phyloP scores from a whole-genome alignment of 2,329 filamentous ascomycete genomes.

The Pseudogymnoascus sp. region DNA sequence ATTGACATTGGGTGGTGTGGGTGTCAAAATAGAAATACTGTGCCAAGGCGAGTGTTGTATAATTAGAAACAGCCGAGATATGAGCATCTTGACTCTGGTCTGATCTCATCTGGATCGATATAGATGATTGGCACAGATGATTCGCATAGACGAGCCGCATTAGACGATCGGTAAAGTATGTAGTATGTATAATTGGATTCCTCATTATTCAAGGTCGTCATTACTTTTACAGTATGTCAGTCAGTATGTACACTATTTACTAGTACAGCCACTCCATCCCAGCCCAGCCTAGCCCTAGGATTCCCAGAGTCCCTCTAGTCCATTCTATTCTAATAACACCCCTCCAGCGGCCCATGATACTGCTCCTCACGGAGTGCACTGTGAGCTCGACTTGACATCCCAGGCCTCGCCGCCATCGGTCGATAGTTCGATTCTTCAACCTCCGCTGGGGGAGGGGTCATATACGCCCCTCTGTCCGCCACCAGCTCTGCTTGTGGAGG shows the following conservation, averaged over 20 bases:
- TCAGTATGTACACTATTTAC: background rate
- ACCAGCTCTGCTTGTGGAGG: too few species aligned
- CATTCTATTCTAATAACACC: conserved; percentile 2
- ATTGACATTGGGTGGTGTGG: background rate
- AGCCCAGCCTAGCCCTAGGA: background rate
- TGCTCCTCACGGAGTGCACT: background rate
- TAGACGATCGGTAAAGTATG: too few species aligned
- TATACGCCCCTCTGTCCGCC: background rate
- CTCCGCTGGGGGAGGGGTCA: background rate
- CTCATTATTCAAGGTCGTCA: conserved; percentile 4
- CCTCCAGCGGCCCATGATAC: background rate
- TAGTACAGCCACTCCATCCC: background rate
- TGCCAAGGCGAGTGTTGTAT: background rate
- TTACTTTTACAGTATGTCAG: background rate
- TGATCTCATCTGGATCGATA: background rate
- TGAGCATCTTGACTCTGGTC: background rate
- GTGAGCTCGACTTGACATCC: too few species aligned
- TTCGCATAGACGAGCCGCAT: too few species aligned
- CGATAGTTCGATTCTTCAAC: background rate
- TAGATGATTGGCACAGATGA: too few species aligned
- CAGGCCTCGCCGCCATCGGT: background rate
- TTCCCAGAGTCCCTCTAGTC: background rate
- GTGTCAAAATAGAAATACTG: background rate
- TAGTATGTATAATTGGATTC: background rate
- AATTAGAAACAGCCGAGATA: background rate